Conservation (phyloP, 2,329 filamentous ascomycete species). For the Talaromyces albobiverticillius region DNA sequence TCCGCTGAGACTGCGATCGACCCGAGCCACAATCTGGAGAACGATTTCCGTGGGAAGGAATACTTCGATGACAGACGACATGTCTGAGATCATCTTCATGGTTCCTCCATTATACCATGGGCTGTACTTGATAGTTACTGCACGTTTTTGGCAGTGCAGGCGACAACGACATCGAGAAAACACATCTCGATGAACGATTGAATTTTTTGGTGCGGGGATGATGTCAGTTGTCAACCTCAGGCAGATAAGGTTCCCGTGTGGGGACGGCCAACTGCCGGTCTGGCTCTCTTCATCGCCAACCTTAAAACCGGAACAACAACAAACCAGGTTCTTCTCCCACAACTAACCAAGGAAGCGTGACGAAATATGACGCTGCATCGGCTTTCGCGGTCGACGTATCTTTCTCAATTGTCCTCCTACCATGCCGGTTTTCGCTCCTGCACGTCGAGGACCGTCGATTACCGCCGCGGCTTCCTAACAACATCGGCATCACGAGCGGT, state of each 20-base stretch:
- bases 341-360: neutral
- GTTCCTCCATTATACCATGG: constrained; percentile 13
- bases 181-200: neutral
- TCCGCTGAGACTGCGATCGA: constrained; percentile 14
- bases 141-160: no score
- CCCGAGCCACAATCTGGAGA: constrained; percentile 10
- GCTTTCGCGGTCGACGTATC: constrained; percentile 1
- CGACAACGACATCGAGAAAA: no score
- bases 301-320: neutral
- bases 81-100: constrained; percentile 11
- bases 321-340: neutral
- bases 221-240: constrained; percentile 4
- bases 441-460: neutral
- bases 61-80: constrained; percentile 4
- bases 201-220: constrained; percentile 7
- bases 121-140: neutral
- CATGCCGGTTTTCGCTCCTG: neutral
- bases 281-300: neutral
- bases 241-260: neutral
- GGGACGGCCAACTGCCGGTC: neutral
- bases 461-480: constrained; percentile 27
- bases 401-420: neutral
- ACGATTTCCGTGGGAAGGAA: constrained; percentile 15
- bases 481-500: constrained; percentile 26
- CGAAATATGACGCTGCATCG: constrained; percentile 7